Evolutionary conservation across 2,329 filamentous ascomycete species (phyloP).

Genomic region (Colletotrichum sp.): DNA sequence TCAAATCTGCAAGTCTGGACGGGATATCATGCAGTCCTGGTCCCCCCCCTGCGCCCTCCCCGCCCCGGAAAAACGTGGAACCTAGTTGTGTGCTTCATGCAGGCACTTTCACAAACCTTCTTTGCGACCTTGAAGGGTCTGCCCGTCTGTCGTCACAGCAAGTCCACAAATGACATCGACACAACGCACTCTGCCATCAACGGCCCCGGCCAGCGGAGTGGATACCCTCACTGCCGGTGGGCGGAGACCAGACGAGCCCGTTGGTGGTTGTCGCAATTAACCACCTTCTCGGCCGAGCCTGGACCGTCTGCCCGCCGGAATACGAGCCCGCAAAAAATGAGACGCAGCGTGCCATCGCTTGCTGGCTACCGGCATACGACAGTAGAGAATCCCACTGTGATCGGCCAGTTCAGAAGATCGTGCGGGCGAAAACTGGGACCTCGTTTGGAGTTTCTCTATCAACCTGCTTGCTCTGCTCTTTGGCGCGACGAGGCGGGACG

Average conservation of each 20-base stretch:
- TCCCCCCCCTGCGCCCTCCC: not conserved
- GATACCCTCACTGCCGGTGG: not conserved
- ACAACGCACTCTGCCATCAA: not conserved
- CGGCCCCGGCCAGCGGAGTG: not conserved
- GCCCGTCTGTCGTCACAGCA: not conserved
- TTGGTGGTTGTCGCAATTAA: not conserved
- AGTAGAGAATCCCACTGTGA: not conserved
- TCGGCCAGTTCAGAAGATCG: not conserved
- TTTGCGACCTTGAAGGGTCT: not conserved
- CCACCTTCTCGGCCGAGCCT: not conserved
- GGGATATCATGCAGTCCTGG: not conserved
- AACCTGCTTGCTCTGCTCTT: not conserved
- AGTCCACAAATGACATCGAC: constrained; percentile 18
- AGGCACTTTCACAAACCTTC: not conserved
- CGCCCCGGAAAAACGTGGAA: not conserved
- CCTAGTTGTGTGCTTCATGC: constrained; percentile 4
- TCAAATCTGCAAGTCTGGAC: not conserved
- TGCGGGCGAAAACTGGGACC: not conserved
- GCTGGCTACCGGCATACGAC: not conserved
- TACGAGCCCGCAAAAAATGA: not conserved
- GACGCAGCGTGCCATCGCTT: not conserved
- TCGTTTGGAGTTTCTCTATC: not conserved
- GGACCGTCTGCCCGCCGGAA: not conserved
- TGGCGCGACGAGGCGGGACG: not conserved
- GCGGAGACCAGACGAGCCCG: not conserved